A percentile compares a stretch with the other conserved stretches of the same genome.
phyloP scores from a whole-genome alignment of 805 yeast species.

The Kazachstania taianensis region DNA sequence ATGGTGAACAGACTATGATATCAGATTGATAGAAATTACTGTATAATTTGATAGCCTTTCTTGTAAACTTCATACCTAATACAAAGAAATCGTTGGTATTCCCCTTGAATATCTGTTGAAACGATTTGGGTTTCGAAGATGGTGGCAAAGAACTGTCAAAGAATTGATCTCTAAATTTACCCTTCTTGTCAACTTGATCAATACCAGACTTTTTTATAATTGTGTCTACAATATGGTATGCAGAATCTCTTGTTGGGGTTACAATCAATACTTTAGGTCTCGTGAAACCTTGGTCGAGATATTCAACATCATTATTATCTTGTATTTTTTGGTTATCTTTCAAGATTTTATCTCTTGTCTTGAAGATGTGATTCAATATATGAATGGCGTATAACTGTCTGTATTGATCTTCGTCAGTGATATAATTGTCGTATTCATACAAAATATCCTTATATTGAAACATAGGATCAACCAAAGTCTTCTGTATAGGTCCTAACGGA shows the following conservation, averaged over 20 bases:
- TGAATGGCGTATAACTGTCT: conserved; percentile 61
- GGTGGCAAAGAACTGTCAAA: conserved; percentile 39
- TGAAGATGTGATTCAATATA: conserved; percentile 69
- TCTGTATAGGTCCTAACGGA: conserved; percentile 37
- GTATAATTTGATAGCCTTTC: conserved; percentile 77
- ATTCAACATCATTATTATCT: conserved; percentile 44
- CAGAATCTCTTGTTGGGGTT: conserved; percentile 74
- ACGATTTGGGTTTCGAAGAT: conserved; percentile 68
- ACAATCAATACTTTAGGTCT: conserved; percentile 80
- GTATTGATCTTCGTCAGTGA: conserved; percentile 40
- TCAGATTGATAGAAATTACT: conserved; percentile 80
- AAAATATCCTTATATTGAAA: conserved; percentile 64
- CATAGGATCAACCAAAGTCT: conserved; percentile 49
- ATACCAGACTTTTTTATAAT: conserved; percentile 54
- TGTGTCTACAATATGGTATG: conserved; percentile 55
- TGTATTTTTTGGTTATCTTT: conserved; percentile 58
- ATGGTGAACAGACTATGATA: conserved; percentile 80
- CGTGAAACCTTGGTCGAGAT: conserved; percentile 90
- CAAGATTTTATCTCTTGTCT: conserved; percentile 77
- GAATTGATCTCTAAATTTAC: conserved; percentile 66
- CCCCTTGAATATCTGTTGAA: conserved; percentile 70
- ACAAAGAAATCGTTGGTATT: conserved; percentile 88
- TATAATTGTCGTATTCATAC: conserved; percentile 43
- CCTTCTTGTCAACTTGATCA: conserved; percentile 70
- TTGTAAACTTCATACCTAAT: conserved; percentile 80